Evolutionary conservation across 257 asterid genomes (phyloP).

Genomic region (Nicotiana tomentosiformis): DNA sequence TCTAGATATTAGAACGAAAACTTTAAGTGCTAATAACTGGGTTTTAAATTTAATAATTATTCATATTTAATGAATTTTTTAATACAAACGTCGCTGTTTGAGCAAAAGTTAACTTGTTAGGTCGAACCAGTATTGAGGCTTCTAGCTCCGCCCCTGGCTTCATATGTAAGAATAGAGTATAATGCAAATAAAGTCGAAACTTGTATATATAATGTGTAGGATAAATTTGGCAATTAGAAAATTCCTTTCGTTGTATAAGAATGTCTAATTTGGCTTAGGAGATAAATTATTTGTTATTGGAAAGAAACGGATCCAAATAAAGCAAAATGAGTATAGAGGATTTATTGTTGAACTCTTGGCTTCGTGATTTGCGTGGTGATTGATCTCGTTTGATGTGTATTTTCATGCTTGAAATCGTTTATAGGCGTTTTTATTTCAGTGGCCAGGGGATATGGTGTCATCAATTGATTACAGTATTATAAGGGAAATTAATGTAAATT

Average conservation of each 20-base stretch:
- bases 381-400: background rate
- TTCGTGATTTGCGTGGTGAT: background rate
- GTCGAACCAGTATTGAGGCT: too few species aligned
- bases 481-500: background rate
- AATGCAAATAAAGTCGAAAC: background rate
- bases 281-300: background rate
- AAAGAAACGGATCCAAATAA: background rate
- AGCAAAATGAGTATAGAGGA: background rate
- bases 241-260: background rate
- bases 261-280: background rate
- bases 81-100: fast-evolving
- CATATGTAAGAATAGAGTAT: background rate
- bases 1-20: too few species aligned
- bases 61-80: too few species aligned
- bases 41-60: too few species aligned
- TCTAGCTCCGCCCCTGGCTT: background rate
- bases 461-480: background rate
- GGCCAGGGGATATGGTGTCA: background rate
- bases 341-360: background rate
- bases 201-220: background rate
- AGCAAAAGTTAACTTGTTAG: too few species aligned
- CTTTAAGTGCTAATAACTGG: too few species aligned
- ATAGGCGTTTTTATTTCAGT: background rate
- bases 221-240: background rate
- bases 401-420: background rate